Evolutionary conservation across 768 basidiomycete species (phyloP), one percentile per base, ranked within the genome.

Genomic region (Leccinum obscurum): DNA sequence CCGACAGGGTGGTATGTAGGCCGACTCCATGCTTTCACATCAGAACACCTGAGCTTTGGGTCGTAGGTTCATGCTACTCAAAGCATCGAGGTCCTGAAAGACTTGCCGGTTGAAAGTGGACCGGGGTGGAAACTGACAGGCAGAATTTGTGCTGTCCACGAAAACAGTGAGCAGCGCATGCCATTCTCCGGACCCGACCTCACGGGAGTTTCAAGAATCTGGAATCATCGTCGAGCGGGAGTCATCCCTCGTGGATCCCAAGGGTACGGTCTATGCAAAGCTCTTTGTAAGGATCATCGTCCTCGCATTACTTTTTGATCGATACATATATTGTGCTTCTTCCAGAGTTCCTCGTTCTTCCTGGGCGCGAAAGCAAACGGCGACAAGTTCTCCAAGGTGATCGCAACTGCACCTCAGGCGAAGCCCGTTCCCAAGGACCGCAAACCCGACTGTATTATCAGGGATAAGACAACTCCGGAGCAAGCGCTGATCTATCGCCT

Each of bases 21-120:
- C 49, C 8, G 4, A 48, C 37, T 56, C 4, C 32, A 32, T 5
- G 4, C 26, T 35, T 14, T 7, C 34, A 39, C 35, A 22, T 10
- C 2, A 7, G 32, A 41, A 28, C 14, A 30, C 4, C 55, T 49
- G 15, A 55, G 9, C 24, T 13, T 48, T 5, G 35, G 11, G n/a
- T 35, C 15, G 15, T 51, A 92, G 88, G 86, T 92, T 4, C 92
- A 95, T 67, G 92, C 77, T 6, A 85, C 85, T 11, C 92, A 93
- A 71, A 85, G 84, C 7, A 90, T 95, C 59, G 85, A 94, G 72
- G 81, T 93, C 30, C 69, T 95, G 61, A 89, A 86, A 71, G 83
- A 87, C n/a, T 77, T 95, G 53, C 93, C 93, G 0, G 72, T 81
- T 0, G 87, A 85, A 35, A 89, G 88, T 62, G 92, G 92, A 9